phyloP scores from a whole-genome alignment of 805 yeast species.

The Candida pseudofarinosa region DNA sequence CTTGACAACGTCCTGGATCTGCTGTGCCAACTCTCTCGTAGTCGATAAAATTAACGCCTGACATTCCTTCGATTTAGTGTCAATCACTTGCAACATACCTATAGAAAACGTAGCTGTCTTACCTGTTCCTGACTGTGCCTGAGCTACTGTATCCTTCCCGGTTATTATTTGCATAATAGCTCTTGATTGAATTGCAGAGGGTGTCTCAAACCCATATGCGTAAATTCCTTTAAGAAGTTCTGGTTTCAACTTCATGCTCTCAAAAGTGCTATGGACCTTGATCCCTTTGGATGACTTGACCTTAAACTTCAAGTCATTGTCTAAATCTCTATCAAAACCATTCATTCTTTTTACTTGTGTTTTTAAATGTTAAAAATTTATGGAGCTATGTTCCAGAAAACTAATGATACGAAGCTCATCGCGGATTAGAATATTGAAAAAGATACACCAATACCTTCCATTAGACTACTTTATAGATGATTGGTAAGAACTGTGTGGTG shows the following conservation, averaged over 20 bases:
- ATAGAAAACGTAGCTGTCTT: slow-evolving; percentile 98
- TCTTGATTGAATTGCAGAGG: slow-evolving; percentile 96
- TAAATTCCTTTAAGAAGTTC: slow-evolving; percentile 53
- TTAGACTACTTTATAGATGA: slow-evolving; percentile 1
- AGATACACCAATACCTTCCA: not conserved
- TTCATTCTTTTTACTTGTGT: slow-evolving; percentile 12
- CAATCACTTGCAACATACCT: slow-evolving; percentile 85
- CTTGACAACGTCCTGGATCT: slow-evolving; percentile 83
- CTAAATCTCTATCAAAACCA: slow-evolving; percentile 61
- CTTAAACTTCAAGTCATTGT: slow-evolving; percentile 47
- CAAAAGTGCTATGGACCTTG: slow-evolving; percentile 46
- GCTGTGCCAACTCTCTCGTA: slow-evolving; percentile 93
- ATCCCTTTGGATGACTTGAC: slow-evolving; percentile 48
- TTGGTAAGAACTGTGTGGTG: slow-evolving; percentile 17
- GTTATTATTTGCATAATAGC: slow-evolving; percentile 93
- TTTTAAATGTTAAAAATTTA: not conserved
- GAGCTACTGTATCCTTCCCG: slow-evolving; percentile 95
- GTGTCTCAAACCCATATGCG: slow-evolving; percentile 91
- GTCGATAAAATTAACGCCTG: slow-evolving; percentile 94
- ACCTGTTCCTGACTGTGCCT: slow-evolving; percentile 99
- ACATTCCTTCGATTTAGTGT: slow-evolving; percentile 63
- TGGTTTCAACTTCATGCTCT: slow-evolving; percentile 39
- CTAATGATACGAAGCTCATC: slow-evolving; percentile 1
- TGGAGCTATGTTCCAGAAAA: not conserved
- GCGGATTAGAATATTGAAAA: not conserved